Base-by-base conservation (phyloP, 306 rosid genomes). In the Pachyrhizus erosus region DNA sequence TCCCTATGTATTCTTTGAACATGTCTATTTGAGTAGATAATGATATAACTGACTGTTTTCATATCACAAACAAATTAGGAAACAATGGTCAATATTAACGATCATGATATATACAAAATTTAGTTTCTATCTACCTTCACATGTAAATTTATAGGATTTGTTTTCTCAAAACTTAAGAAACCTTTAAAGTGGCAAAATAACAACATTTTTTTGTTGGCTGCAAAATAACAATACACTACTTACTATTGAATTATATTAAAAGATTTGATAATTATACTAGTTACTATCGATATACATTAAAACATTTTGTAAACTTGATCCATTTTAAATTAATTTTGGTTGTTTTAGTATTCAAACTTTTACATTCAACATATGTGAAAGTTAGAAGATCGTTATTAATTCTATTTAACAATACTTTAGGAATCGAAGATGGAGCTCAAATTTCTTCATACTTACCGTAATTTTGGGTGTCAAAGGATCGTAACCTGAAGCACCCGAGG, bases 401-500 rank as follows among this genome's bases (percentile, higher is more conserved):
- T 37, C 0, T 7, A 37, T 5, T 37, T 10, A 37, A 6, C 42
- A 37, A 37, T 8, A 8, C 42, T 34, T 34, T 37, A 7, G 42
- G 42, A 37, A 37, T 37, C 2, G 42, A 37, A 37, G 42, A 37
- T 8, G 42, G 42, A 37, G 42, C 10, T 37, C 42, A 37, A 37
- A 5, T 34, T 34, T 5, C 7, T 12, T 11, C 6, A 21, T 68
- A 21, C 20, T 34, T 90, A 95, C 98, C 87, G 61, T 88, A 55
- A 85, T 39, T 79, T 82, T 0, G 17, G 98, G 90, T 17, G 98
- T 95, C 79, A 87, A 70, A 40, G 98, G 96, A 70, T 95, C 98
- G 26, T 65, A 93, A 80, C 98, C 98, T 1, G 98, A 70, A 55
- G 94, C 98, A 52, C 94, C 93, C 0, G 98, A 95, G 75, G 98